A percentile compares a stretch with the other conserved stretches of the same genome.
Conservation (phyloP, 108 stramenopile species). For the Cyclotella choctawhatcheeana region DNA sequence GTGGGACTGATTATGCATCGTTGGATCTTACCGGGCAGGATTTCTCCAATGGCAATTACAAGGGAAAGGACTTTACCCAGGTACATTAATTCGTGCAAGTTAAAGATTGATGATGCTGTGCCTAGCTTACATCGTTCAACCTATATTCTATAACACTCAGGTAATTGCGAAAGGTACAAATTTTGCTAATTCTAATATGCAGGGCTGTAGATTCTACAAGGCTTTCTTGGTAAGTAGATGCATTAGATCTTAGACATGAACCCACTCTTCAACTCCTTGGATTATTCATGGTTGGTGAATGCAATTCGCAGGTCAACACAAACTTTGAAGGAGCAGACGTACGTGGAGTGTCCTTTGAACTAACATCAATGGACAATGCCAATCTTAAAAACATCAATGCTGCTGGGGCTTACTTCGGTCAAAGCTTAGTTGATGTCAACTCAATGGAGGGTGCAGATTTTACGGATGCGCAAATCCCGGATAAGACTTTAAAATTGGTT, state of each 20-base stretch:
- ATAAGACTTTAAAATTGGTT: conserved; percentile 64
- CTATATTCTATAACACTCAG: conserved; percentile 7
- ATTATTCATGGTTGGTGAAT: background rate
- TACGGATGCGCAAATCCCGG: conserved; percentile 84
- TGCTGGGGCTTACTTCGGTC: conserved; percentile 77
- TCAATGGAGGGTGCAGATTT: conserved; percentile 78
- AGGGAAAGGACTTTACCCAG: conserved; percentile 90
- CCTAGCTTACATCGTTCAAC: background rate
- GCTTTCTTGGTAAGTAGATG: conserved; percentile 65
- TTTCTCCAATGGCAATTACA: conserved; percentile 76
- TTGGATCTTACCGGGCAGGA: conserved; percentile 82
- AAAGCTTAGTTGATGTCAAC: conserved; percentile 65
- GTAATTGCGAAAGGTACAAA: conserved; percentile 80
- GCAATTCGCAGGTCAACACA: conserved; percentile 61
- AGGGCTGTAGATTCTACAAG: conserved; percentile 89
- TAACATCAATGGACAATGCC: conserved; percentile 83
- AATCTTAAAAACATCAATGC: conserved; percentile 68
- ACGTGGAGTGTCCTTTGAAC: conserved; percentile 81
- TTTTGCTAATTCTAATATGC: conserved; percentile 75
- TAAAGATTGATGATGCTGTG: background rate
- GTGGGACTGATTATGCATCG: conserved; percentile 77
- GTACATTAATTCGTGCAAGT: conserved; percentile 26
- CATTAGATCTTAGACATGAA: background rate
- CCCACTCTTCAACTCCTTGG: background rate
- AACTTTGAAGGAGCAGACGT: conserved; percentile 79